phyloP scores from a whole-genome alignment of 1,139 yeast genomes.

The Geotrichum phurueaensis region DNA sequence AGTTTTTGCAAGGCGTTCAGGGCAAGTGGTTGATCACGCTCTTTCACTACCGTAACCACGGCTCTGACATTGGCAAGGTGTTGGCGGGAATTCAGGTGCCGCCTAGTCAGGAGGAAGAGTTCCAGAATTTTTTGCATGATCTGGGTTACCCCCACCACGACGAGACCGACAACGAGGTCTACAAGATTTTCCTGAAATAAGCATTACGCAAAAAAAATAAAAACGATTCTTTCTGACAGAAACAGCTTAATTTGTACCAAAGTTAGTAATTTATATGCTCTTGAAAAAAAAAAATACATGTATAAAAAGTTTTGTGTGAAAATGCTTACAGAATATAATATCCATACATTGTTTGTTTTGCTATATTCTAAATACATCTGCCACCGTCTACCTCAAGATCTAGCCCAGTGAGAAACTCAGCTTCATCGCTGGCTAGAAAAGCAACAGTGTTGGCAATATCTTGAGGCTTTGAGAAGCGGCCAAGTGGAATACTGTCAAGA shows the following conservation, averaged over 20 bases:
- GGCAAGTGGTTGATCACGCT: conserved; percentile 85
- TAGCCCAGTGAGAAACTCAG: conserved; percentile 15
- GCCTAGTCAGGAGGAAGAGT: conserved; percentile 54
- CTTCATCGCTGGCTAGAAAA: conserved; percentile 17
- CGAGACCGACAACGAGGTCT: conserved; percentile 80
- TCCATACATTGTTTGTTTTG: not conserved
- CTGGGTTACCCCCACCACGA: conserved; percentile 74
- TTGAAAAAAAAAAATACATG: not conserved
- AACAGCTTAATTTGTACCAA: not conserved
- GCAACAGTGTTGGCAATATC: conserved; percentile 19
- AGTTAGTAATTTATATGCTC: not conserved
- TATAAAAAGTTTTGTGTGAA: not conserved
- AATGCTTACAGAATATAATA: not conserved
- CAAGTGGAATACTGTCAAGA: conserved; percentile 15
- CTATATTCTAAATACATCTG: conserved; percentile 13
- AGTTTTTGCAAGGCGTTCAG: conserved; percentile 65
- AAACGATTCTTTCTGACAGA: not conserved
- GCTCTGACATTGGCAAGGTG: conserved; percentile 89
- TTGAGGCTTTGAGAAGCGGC: conserved; percentile 11
- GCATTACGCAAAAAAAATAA: not conserved
- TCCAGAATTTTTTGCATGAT: conserved; percentile 60
- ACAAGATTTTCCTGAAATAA: conserved; percentile 56
- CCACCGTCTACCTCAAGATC: conserved; percentile 20
- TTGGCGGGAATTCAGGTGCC: conserved; percentile 88
- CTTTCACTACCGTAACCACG: conserved; percentile 95